Evolutionary conservation across 108 stramenopile genomes (phyloP).

Genomic region (Skeletonema grethae): DNA sequence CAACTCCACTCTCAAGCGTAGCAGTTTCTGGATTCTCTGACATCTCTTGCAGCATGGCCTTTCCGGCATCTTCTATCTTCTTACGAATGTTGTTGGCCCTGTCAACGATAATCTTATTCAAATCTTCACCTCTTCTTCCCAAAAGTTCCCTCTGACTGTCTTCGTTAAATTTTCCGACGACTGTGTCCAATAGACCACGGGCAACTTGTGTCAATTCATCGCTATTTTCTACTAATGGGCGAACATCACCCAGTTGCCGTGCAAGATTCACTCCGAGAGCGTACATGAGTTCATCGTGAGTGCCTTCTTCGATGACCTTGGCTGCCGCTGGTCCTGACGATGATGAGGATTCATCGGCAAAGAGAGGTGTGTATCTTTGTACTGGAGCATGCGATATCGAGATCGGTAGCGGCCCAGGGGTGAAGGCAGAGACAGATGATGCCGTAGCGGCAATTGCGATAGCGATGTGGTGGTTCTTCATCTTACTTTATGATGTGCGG

Average conservation of each 20-base stretch:
- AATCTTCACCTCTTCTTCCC: conserved; percentile 59
- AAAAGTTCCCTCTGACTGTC: conserved; percentile 62
- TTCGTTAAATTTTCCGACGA: conserved; percentile 75
- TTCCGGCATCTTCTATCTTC: conserved; percentile 66
- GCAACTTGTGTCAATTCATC: conserved; percentile 81
- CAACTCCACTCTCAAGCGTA: conserved; percentile 65
- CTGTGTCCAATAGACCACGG: conserved; percentile 79
- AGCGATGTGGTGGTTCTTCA: conserved; percentile 3
- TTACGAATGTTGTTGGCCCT: conserved; percentile 76
- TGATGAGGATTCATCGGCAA: conserved; percentile 16
- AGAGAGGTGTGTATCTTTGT: conserved; percentile 8
- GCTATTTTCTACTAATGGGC: conserved; percentile 73
- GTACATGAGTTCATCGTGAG: conserved; percentile 86
- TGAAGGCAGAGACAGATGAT: not conserved
- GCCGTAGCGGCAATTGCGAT: conserved; percentile 6
- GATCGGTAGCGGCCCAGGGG: not conserved
- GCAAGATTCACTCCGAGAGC: conserved; percentile 79
- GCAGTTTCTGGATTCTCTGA: conserved; percentile 60
- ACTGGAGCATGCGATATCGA: not conserved
- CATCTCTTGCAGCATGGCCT: conserved; percentile 80
- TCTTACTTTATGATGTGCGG: not conserved
- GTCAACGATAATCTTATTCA: conserved; percentile 69
- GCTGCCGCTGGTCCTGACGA: conserved; percentile 16
- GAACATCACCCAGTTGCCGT: conserved; percentile 68
- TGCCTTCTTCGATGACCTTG: conserved; percentile 58